Evolutionary conservation across 495 filamentous ascomycete species (phyloP), one percentile per base, ranked within the genome.

Genomic region (Cercophora scortea): DNA sequence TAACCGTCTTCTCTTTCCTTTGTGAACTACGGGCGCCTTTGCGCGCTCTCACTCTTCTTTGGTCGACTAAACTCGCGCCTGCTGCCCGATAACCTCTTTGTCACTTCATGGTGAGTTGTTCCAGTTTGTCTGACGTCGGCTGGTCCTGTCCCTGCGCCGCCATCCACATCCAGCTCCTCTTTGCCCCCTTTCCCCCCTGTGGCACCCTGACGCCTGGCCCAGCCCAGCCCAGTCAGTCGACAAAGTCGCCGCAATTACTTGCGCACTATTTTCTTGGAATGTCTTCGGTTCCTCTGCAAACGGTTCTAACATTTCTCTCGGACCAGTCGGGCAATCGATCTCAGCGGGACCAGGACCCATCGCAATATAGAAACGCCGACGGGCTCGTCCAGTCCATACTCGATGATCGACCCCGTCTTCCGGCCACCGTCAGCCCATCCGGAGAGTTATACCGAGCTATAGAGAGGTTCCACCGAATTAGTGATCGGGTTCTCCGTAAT

Each of bases 241-340:
- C 25, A 25, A 25, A 25, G 25, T 25, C 25, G 25, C 25, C 25
- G 25, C 25, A 25, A 25, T 25, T 5, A 5, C 25, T 5, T 25
- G 25, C 25, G 25, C 5, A 2, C 5, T 25, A 5, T 17, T 32
- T 33, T 32, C 25, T 38, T 39, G 1, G 36, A 17, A 9, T 44
- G 17, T 47, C 45, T 47, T 25, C 25, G 5, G 32, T 8, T 35
- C 6, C n/a, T 12, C 45, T 35, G 9, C 16, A 25, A 6, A 19
- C 43, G 10, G 18, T 41, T 16, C 50, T 46, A 39, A 53, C 51
- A 2, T 42, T 43, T 17, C 38, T 33, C 10, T 45, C 13, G 52
- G 8, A 33, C 8, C 59, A 86, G 82, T 85, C 81, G 63, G 77
- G 76, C 52, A 80, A 82, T 66, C 76, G 76, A 61, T 76, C 81